These are phyloP conservation scores for Paramecium sonneborni DNA, from an alignment of 73 alveolate species.

Conservation along the genomic window DNA sequence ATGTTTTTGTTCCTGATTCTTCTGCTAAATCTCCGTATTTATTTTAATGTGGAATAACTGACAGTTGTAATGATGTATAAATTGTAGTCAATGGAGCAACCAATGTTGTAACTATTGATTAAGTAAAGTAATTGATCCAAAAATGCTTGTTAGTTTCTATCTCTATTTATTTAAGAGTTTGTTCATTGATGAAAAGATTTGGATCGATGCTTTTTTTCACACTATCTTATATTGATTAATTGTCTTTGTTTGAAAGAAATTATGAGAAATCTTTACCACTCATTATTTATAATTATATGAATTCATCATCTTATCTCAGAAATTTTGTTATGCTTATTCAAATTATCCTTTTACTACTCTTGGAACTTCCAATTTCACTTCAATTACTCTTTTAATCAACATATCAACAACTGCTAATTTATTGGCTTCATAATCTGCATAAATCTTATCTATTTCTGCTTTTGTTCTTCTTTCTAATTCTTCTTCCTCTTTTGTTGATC, in stretches of 20 bases:
- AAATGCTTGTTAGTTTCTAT: not conserved
- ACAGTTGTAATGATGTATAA: slow-evolving; percentile 73
- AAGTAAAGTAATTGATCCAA: not conserved
- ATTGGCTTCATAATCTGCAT: slow-evolving; percentile 59
- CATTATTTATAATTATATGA: slow-evolving; percentile 5
- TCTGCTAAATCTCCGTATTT: slow-evolving; percentile 70
- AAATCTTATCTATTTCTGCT: slow-evolving; percentile 60
- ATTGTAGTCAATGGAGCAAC: slow-evolving; percentile 70
- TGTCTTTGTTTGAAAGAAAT: not conserved
- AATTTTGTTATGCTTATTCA: slow-evolving; percentile 5
- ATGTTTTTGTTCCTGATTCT: not conserved
- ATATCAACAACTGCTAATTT: slow-evolving; percentile 60
- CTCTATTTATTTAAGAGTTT: not conserved
- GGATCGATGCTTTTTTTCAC: not conserved
- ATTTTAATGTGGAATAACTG: slow-evolving; percentile 74
- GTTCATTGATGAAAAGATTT: not conserved
- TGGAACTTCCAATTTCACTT: slow-evolving; percentile 64
- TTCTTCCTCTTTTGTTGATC: slow-evolving; percentile 59
- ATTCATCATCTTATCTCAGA: slow-evolving; percentile 9
- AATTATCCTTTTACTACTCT: slow-evolving; percentile 67
- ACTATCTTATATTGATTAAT: not conserved
- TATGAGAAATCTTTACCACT: slow-evolving; percentile 17
- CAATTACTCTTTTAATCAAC: slow-evolving; percentile 59
- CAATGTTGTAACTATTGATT: not conserved
- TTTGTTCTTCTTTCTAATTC: slow-evolving; percentile 61